Base-by-base conservation (phyloP, 2,329 filamentous ascomycete species). In the Aplosporella prunicola region DNA sequence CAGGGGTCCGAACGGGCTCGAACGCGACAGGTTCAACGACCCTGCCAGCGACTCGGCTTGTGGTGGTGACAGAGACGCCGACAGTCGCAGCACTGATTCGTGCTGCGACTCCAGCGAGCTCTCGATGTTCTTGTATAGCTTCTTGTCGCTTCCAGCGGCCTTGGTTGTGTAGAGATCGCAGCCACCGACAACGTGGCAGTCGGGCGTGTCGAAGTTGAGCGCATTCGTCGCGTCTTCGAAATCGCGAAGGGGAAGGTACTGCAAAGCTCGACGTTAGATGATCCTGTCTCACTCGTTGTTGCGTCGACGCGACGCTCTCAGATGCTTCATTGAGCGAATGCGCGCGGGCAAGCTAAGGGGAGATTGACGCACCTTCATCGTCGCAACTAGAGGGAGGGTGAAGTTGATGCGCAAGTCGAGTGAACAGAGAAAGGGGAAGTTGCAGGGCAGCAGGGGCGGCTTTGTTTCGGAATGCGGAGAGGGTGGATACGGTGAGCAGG, bases 161-260 rank as follows among this genome's bases (percentile, higher is more conserved):
- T 98, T 98, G 17, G 88, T 95, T 8, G 89, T 96, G 69, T 95
- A 98, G 13, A 96, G 73, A 61, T 98, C 91, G 69, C 89, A 96
- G 47, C 85, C 84, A 51, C 91, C 91, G 18, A 87, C 81, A 43
- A 98, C 82, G 49, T 89, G 84, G 56, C 86, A 88, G 58, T 96
- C 89, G 35, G 83, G 78, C 1, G 89, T 95, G 53, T 91, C 85
- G 69, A 96, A 96, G 58, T 94, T 96, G 56, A 98, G 78, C 45
- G 89, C 84, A 64, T 82, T 82, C 43, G 87, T 89, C 48, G 96
- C 83, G 60, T 82, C 78, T 61, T 96, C 88, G 57, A 96, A 88
- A 49, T 93, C 83, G 61, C 79, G 80, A 45, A 94, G 75, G 43
- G 89, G 87, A 52, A 98, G 72, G 63, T 93, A 98, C 89, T 98